Evolutionary conservation across 192 early-diverging fungal genomes (phyloP), one percentile per base, ranked within the genome.

Genomic region (Funneliformis geosporum): DNA sequence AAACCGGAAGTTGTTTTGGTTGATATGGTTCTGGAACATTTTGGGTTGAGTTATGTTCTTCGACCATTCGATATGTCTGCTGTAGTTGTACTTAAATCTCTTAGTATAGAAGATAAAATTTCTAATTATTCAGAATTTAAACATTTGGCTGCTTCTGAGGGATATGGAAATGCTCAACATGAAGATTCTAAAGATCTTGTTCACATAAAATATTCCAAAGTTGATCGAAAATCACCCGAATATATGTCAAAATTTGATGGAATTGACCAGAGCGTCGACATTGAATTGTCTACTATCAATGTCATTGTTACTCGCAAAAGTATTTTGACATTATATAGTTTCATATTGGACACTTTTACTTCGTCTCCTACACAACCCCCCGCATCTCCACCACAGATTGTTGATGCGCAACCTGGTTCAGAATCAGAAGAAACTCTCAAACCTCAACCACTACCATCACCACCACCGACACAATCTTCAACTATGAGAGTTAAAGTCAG

Each of bases 251-350:
- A 87, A 74, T 92, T 93, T 84, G 89, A 94, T 73, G 93, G 92
- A 14, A 90, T 94, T 70, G 92, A 94, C 65, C 94, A 96, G 73
- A 91, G 89, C 0, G 89, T 95, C 8, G 93, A 96, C 44, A 88
- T 98, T 2, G 92, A 90, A 21, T 88, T 90, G 74, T 96, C 90
- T 50, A 94, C 86, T 44, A 79, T 97, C 23, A 93, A 93, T 38
- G 85, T 98, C 77, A 92, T 96, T 71, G 86, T 98, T 2, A 93
- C 95, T 11, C 91, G 92, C 40, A 94, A 92, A 80, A 93, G 92
- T 70, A 92, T 99, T 14, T 83, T 97, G 79, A 91, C 89, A 9
- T 84, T 96, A 11, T 95, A 97, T 82, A 92, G 96, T 75, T 97
- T 95, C 79, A 85, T 97, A 7, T 80, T 95, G 16, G 89, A 90